Percentiles rank a stretch among this genome's conserved stretches.
Evolutionary conservation across 805 yeast genomes (phyloP).

Genomic region (Wickerhamomyces pijperi): DNA sequence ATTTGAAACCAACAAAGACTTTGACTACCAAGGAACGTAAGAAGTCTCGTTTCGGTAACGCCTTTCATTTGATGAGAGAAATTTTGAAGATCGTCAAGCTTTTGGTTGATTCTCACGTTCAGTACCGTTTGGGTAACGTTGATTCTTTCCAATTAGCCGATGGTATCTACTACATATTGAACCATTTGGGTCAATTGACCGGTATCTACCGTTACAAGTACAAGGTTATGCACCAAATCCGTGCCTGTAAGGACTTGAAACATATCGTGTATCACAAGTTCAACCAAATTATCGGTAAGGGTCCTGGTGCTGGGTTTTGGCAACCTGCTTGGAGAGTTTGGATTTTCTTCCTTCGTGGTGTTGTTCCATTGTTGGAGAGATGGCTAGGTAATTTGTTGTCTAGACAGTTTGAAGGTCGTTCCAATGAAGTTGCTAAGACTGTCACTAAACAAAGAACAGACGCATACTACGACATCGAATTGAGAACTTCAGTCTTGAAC

Average conservation of each 20-base stretch:
- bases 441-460: conserved; percentile 93
- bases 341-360: conserved; percentile 86
- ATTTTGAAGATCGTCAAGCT: conserved; percentile 74
- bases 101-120: conserved; percentile 89
- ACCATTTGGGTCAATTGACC: conserved; percentile 90
- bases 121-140: conserved; percentile 76
- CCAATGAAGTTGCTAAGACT: conserved; percentile 86
- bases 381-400: conserved; percentile 90
- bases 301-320: conserved; percentile 99
- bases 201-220: conserved; percentile 96
- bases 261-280: conserved; percentile 83
- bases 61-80: conserved; percentile 90
- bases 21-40: conserved; percentile 93
- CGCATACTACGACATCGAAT: conserved; percentile 86
- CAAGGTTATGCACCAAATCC: conserved; percentile 95
- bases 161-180: conserved; percentile 80
- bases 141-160: conserved; percentile 94
- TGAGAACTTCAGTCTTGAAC: conserved; percentile 89
- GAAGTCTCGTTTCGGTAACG: conserved; percentile 90
- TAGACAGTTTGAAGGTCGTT: conserved; percentile 93
- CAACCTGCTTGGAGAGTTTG: conserved; percentile 98
- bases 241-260: conserved; percentile 91
- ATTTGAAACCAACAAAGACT: conserved; percentile 91
- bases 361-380: conserved; percentile 81
- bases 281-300: conserved; percentile 83